Conservation (phyloP, 345 rosid genomes). For the Dipteronia sinensis region DNA sequence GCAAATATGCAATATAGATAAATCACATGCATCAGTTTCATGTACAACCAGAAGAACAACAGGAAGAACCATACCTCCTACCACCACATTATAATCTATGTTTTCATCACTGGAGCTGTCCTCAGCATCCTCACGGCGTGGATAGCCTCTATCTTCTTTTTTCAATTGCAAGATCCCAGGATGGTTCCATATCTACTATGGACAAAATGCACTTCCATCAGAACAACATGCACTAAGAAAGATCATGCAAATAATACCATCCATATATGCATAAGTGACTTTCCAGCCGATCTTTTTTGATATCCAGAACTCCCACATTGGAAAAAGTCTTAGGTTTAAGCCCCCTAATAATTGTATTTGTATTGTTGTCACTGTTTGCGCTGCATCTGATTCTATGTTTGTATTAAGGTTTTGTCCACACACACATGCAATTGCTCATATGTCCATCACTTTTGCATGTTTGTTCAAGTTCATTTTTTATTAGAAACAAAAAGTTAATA, state of each 20-base stretch:
- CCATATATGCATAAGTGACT: neutral
- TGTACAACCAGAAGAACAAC: slow-evolving; percentile 8
- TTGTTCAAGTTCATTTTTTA: neutral
- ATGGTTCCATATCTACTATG: slow-evolving; percentile 93
- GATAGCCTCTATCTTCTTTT: slow-evolving; percentile 67
- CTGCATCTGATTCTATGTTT: neutral
- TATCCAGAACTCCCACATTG: neutral
- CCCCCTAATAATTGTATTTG: neutral
- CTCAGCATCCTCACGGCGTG: slow-evolving; percentile 75
- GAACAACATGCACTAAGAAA: neutral
- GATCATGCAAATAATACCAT: neutral
- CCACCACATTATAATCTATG: slow-evolving; percentile 62
- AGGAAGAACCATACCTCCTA: slow-evolving; percentile 60
- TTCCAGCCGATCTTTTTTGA: neutral
- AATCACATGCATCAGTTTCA: neutral
- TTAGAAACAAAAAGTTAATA: neutral
- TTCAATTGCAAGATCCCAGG: slow-evolving; percentile 95
- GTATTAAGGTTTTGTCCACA: neutral
- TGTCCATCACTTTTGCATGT: neutral
- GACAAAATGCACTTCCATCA: slow-evolving; percentile 20
- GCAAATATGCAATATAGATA: neutral
- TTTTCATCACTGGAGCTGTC: slow-evolving; percentile 97
- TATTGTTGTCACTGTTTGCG: neutral
- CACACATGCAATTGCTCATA: neutral
- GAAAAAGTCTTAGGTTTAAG: neutral